phyloP scores from a whole-genome alignment of 306 rosid genomes.

The Mucuna pruriens region DNA sequence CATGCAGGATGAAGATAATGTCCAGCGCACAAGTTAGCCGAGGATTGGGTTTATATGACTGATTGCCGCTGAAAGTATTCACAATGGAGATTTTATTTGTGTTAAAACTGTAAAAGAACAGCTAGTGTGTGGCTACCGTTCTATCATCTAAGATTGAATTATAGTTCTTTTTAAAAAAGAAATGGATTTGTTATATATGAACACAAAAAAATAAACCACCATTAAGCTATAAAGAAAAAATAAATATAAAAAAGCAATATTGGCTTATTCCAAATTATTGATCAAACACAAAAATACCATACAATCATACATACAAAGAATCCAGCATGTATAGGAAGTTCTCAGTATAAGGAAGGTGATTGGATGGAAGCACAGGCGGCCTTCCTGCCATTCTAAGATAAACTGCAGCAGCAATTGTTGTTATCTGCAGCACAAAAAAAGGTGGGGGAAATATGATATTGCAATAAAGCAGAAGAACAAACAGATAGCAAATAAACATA shows the following conservation, averaged over 20 bases:
- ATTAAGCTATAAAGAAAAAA: conserved; percentile 8
- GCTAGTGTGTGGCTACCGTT: background rate
- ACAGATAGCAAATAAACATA: conserved; percentile 15
- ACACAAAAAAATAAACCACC: background rate
- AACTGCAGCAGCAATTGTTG: conserved; percentile 89
- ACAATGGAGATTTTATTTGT: conserved; percentile 13
- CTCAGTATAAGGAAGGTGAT: conserved; percentile 80
- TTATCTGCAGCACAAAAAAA: conserved; percentile 58
- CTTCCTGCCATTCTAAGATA: conserved; percentile 90
- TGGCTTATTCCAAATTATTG: conserved; percentile 6
- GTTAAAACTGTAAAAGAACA: background rate
- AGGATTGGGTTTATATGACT: conserved; percentile 83
- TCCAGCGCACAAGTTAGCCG: conserved; percentile 77
- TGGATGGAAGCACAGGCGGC: conserved; percentile 89
- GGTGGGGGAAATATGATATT: background rate
- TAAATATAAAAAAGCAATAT: background rate
- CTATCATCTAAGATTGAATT: conserved; percentile 12
- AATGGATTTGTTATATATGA: conserved; percentile 9
- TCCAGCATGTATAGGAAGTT: conserved; percentile 94
- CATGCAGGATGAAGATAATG: conserved; percentile 85
- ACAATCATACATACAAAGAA: conserved; percentile 74
- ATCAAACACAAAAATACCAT: background rate
- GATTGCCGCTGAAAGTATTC: conserved; percentile 67
- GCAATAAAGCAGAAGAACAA: background rate
- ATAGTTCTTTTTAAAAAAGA: background rate